Conservation (phyloP, 768 basidiomycete genomes). For the Pleurotus eryngii region DNA sequence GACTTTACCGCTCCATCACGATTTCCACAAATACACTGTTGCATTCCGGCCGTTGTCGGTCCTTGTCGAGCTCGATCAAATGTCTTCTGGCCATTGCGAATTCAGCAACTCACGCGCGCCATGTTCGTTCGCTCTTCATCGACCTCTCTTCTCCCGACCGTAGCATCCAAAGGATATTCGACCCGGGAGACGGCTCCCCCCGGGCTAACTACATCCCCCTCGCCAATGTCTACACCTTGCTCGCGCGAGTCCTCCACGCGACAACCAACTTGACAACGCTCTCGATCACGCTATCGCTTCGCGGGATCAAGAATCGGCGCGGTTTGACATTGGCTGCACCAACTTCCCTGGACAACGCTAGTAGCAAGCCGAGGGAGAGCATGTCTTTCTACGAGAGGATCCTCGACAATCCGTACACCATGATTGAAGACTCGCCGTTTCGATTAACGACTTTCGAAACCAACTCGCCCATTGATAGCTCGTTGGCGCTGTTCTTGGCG, state of each 20-base stretch:
- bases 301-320: neutral
- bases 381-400: constrained; percentile 48
- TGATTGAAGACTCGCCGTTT: constrained; percentile 45
- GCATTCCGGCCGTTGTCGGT: neutral
- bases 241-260: neutral
- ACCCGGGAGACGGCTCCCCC: neutral
- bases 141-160: neutral
- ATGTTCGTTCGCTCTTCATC: neutral
- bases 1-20: constrained; percentile 1
- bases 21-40: neutral
- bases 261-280: neutral
- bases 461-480: constrained; percentile 51
- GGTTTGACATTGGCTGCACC: constrained; percentile 27
- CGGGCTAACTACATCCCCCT: neutral
- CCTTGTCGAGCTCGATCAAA: neutral
- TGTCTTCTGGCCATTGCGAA: neutral
- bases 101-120: neutral
- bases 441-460: constrained; percentile 41
- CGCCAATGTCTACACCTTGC: neutral
- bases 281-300: neutral
- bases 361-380: constrained; percentile 37
- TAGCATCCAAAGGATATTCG: neutral
- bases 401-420: constrained; percentile 32
- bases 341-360: constrained; percentile 40
- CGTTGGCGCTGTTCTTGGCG: constrained; percentile 49